These are phyloP conservation scores for Tephrocybe sp. DNA, from an alignment of 768 basidiomycete species.

Conservation along the genomic window DNA sequence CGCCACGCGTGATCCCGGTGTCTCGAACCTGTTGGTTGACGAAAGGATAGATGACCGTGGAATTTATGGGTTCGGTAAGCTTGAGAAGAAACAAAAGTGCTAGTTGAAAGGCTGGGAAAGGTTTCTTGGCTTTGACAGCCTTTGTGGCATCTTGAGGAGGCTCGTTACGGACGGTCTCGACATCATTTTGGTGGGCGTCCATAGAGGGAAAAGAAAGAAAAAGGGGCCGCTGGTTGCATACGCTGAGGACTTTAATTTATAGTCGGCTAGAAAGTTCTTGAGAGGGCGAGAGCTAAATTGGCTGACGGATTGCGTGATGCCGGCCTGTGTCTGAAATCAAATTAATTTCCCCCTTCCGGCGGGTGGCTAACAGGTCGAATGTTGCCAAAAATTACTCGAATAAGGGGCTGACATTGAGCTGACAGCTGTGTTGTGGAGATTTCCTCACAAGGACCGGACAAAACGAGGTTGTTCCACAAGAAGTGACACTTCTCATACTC, in stretches of 20 bases:
- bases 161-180: neutral
- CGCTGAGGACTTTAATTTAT: neutral
- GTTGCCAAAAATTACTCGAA: too few relatives aligned
- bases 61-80: conserved; percentile 28
- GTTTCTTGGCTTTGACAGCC: conserved; percentile 6
- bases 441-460: too few relatives aligned
- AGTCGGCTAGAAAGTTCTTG: neutral
- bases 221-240: neutral
- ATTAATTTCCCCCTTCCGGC: too few relatives aligned
- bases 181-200: conserved; percentile 8
- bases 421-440: too few relatives aligned
- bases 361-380: too few relatives aligned
- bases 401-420: too few relatives aligned
- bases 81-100: conserved; percentile 32
- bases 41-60: conserved; percentile 43
- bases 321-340: too few relatives aligned
- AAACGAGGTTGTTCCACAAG: too few relatives aligned
- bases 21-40: conserved; percentile 40
- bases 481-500: too few relatives aligned
- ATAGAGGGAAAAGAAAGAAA: neutral
- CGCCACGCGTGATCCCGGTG: conserved; percentile 39
- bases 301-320: conserved; percentile 1
- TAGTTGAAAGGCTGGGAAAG: conserved; percentile 26
- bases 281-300: neutral
- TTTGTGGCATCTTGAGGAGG: neutral